A percentile compares a stretch with the other conserved stretches of the same genome.
These are phyloP conservation scores for Pythium guiyangense DNA, from an alignment of 352 stramenopile genomes.

Conservation along the genomic window DNA sequence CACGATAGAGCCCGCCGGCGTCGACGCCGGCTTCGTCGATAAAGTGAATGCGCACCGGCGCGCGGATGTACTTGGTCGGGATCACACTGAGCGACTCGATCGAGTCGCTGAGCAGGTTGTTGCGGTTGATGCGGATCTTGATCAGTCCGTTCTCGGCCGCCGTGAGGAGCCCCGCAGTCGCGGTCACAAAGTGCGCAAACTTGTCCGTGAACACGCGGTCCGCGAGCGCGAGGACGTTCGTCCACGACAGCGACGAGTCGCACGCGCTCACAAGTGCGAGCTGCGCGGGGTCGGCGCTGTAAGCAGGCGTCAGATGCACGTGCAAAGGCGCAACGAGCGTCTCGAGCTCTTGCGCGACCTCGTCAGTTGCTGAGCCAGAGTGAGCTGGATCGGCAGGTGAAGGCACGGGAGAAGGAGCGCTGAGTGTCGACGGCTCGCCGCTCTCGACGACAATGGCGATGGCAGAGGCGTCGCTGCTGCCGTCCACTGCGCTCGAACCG, in stretches of 20 bases:
- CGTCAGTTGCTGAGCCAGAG: background rate
- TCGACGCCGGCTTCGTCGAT: too few species aligned
- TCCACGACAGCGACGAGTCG: background rate
- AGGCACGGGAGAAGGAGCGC: background rate
- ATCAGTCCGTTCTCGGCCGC: slow-evolving; percentile 4
- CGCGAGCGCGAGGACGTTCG: background rate
- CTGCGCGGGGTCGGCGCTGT: background rate
- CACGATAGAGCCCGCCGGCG: too few species aligned
- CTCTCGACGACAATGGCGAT: background rate
- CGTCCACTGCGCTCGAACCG: background rate
- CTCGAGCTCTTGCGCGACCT: background rate
- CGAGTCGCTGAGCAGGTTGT: too few species aligned
- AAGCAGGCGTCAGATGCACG: background rate
- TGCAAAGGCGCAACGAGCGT: background rate
- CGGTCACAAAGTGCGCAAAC: background rate
- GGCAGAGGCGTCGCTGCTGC: background rate
- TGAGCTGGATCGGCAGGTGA: background rate
- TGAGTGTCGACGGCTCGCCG: background rate
- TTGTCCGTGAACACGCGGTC: background rate
- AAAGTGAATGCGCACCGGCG: too few species aligned
- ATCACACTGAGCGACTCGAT: too few species aligned
- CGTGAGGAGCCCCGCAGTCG: background rate
- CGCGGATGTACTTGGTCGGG: too few species aligned
- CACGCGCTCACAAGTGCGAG: background rate
- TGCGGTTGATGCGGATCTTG: slow-evolving; percentile 1